phyloP scores from a whole-genome alignment of 1,284 basidiomycete species.

The Pseudozyma thailandica region DNA sequence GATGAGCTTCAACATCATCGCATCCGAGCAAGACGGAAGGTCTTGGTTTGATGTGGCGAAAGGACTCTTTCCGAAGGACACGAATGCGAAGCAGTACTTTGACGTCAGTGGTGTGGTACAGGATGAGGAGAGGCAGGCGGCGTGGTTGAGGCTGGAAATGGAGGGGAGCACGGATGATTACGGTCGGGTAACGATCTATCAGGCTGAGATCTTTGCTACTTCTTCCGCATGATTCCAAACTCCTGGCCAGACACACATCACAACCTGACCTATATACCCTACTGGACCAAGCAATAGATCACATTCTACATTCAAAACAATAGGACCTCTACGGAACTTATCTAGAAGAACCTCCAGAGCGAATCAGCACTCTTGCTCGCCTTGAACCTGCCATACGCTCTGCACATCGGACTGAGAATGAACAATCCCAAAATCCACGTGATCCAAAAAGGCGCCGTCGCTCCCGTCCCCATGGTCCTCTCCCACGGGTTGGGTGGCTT shows the following conservation, averaged over 20 bases:
- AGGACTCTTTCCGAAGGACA: constrained; percentile 26
- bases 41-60: constrained; percentile 6
- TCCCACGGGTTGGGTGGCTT: constrained; percentile 32
- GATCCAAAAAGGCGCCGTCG: constrained; percentile 34
- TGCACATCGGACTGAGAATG: constrained; percentile 36
- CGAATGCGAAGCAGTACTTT: constrained; percentile 44
- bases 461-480: constrained; percentile 14
- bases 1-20: constrained; percentile 13
- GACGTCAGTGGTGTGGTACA: background rate
- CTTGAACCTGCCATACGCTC: constrained; percentile 38
- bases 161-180: constrained; percentile 49
- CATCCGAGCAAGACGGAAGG: constrained; percentile 23
- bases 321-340: background rate
- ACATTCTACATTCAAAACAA: background rate
- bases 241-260: background rate
- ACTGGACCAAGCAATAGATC: too few relatives aligned
- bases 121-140: background rate
- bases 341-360: constrained; percentile 49
- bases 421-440: constrained; percentile 25
- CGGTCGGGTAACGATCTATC: constrained; percentile 40
- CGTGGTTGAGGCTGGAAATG: constrained; percentile 31
- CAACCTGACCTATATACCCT: background rate
- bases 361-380: constrained; percentile 15
- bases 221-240: background rate
- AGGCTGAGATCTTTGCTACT: constrained; percentile 27